Percentiles rank a stretch among this genome's conserved stretches.
These are phyloP conservation scores for Penicillium waksmanii DNA, from an alignment of 495 filamentous ascomycete genomes.

Conservation along the genomic window DNA sequence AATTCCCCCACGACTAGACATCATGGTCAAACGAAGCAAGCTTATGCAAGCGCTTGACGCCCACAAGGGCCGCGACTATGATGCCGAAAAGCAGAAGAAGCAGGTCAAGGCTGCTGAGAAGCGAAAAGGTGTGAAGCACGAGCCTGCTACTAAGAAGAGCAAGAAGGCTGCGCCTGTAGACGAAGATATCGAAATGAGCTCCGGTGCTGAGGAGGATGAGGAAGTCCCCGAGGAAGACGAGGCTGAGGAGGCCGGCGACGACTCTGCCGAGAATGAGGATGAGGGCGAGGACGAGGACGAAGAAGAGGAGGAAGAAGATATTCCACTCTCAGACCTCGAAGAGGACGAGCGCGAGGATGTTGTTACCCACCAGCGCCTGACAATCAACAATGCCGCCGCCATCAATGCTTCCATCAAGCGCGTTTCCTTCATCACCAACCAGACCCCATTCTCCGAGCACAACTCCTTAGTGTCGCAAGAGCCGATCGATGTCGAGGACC, in stretches of 20 bases:
- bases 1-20: constrained; percentile 20
- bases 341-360: constrained; percentile 84
- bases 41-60: constrained; percentile 66
- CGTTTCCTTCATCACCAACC: constrained; percentile 65
- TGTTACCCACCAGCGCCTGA: constrained; percentile 86
- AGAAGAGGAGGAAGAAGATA: constrained; percentile 60
- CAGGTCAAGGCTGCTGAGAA: constrained; percentile 56
- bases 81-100: constrained; percentile 68
- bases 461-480: constrained; percentile 60
- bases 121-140: constrained; percentile 52
- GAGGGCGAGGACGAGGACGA: constrained; percentile 44
- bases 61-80: constrained; percentile 69
- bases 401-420: constrained; percentile 76
- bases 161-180: constrained; percentile 37
- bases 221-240: constrained; percentile 31
- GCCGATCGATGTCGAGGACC: constrained; percentile 62
- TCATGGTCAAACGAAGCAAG: constrained; percentile 68
- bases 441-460: constrained; percentile 66
- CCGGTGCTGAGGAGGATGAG: constrained; percentile 29
- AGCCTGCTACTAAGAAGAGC: constrained; percentile 35
- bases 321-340: constrained; percentile 82
- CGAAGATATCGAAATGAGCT: constrained; percentile 24
- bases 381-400: constrained; percentile 94
- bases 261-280: constrained; percentile 39
- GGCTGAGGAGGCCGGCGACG: constrained; percentile 32